Evolutionary conservation across 1,284 basidiomycete species (phyloP), one percentile per base, ranked within the genome.

Genomic region (Tetrapyrgos nigripes): DNA sequence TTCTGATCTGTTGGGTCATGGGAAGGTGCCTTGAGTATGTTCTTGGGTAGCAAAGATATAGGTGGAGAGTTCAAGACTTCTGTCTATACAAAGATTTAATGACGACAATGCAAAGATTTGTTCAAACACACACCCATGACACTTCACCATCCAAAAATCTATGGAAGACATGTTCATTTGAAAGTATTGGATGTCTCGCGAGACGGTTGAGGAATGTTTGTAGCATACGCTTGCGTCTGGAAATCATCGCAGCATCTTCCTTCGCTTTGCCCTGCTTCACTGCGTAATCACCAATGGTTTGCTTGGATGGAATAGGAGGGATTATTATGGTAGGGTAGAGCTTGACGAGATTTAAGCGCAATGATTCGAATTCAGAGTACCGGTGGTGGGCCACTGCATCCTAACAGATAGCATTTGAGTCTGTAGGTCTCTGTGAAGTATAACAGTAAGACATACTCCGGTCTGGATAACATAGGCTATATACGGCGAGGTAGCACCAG

Each of bases 301-400:
- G 96, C 77, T 99, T 99, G 3, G 93, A 96, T 1, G 97, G 97
- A 62, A 99, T 97, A 35, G 97, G 97, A 1, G 97, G 97, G 62
- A 99, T 92, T 69, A 99, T 98, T 65, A 97, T 79, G 13, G 96
- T 98, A 0, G 97, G 97, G 73, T 99, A 98, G 53, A 99, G 83
- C 64, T 89, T 93, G 47, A 89, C 83, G 48, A 99, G 85, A 57
- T 86, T 92, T 56, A 87, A 83, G 55, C 97, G 88, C 47, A 99
- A 81, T 23, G 95, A 94, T 75, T 98, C 94, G 73, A 99, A 99
- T 71, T 98, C 95, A 4, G 97, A 98, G 76, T 99, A 99, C 37
- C 97, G 86, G 66, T 98, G 92, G 48, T 89, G 86, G 4, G 94
- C 88, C 68, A 94, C 91, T n/a, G 88, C 83, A 63, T 83, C 86